Base-by-base conservation (phyloP, 768 basidiomycete species). In the Rhodotorula kratochvilovae region DNA sequence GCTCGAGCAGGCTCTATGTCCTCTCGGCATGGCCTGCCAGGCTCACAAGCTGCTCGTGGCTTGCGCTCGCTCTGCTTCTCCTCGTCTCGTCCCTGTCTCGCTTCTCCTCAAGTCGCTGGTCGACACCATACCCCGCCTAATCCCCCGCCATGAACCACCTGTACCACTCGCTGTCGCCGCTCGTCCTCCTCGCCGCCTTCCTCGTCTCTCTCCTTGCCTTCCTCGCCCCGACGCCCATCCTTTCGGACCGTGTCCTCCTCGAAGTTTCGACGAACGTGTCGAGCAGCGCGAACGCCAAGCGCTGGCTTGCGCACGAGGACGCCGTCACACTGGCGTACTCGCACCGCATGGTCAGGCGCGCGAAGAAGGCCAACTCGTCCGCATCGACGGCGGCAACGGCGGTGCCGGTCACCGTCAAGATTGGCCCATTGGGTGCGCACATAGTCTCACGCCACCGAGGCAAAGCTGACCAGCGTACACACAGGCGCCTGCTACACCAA, bases 181-280 rank as follows among this genome's bases (percentile, higher is more conserved):
- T 74, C n/a, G 11, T 74, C 43, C 53, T 74, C 58, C 45, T 63
- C 53, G 46, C 68, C n/a, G 42, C 72, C 3, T 74, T 67, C 59
- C 66, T 74, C 42, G 63, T 74, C 29, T 55, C 58, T 3, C 68
- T 74, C 29, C 68, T 74, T 54, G 61, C 68, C 25, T 74, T 74
- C 48, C 68, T 74, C 33, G 65, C 72, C 11, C 72, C 72, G 8
- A 54, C 54, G 5, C 57, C 61, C 19, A 67, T 74, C 42, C 60
- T 74, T 23, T 29, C 58, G 27, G 68, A 70, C 45, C 64, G 64
- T 17, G 72, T 51, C 0, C 62, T 74, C 25, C 65, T 74, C 50
- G 54, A 56, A 16, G 53, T 74, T 27, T 25, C 43, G 33, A 39
- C 50, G 13, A 43, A 50, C 29, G 23, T 35, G 5, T 51, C 72